Percentiles rank a stretch among this genome's conserved stretches.
These are phyloP conservation scores for Botryobasidium botryosum DNA, from an alignment of 768 basidiomycete genomes.

Conservation along the genomic window DNA sequence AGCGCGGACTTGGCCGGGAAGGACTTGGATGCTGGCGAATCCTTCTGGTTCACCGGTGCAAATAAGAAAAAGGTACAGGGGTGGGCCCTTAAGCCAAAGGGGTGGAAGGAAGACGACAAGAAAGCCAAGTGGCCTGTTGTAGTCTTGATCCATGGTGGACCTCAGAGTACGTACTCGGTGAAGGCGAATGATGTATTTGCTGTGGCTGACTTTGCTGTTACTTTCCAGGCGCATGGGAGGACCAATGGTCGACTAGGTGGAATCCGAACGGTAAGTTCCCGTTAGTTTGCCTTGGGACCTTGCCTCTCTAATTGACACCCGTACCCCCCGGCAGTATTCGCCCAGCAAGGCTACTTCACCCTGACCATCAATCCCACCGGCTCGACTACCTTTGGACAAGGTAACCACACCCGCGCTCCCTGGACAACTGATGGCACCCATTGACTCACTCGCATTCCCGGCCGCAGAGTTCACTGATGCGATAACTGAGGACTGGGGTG, in stretches of 20 bases:
- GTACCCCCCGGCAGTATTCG: constrained; percentile 37
- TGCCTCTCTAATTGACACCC: not conserved
- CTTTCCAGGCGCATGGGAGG: constrained; percentile 56
- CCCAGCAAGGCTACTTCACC: constrained; percentile 79
- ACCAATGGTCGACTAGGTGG: constrained; percentile 85
- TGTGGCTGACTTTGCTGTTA: not conserved
- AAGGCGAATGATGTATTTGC: not conserved
- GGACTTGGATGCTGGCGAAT: constrained; percentile 44
- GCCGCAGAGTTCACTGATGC: too few relatives aligned
- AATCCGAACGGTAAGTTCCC: constrained; percentile 52
- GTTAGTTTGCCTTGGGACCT: constrained; percentile 6
- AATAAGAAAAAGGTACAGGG: constrained; percentile 62
- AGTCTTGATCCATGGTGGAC: constrained; percentile 68
- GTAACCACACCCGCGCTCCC: too few relatives aligned
- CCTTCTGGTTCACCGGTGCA: constrained; percentile 84
- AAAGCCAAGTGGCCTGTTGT: constrained; percentile 54
- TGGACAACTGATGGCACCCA: too few relatives aligned
- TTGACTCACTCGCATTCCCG: too few relatives aligned
- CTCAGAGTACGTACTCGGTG: not conserved
- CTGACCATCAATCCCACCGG: constrained; percentile 85
- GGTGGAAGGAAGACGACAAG: constrained; percentile 44
- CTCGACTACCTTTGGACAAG: constrained; percentile 83
- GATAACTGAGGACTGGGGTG: constrained; percentile 78
- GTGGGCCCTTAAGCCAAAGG: constrained; percentile 67
- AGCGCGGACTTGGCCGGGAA: constrained; percentile 38